Evolutionary conservation across 169 alveolate species (phyloP), one percentile per base, ranked within the genome.

Genomic region (Eimeria acervulina): DNA sequence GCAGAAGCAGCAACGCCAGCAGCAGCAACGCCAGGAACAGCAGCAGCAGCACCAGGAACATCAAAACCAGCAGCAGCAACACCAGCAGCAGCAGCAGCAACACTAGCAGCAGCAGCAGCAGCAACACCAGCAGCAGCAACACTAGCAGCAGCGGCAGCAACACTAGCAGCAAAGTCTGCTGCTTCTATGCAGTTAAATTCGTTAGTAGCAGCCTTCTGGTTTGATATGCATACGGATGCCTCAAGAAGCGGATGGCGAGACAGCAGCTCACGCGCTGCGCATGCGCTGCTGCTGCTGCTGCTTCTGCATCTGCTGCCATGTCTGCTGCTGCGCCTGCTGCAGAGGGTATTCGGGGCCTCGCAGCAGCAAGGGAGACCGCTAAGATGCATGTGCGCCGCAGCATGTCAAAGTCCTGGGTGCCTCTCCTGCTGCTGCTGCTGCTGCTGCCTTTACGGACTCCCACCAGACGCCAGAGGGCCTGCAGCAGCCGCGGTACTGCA

Each of bases 401-500:
- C 85, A 74, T 31, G 40, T 74, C 85, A 21, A 74, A 74, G 85
- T 74, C 55, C 40, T 44, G 38, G 23, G 52, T 3, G 85, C 47
- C 47, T 74, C 85, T 68, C 15, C 81, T 36, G 2, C 85, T 74
- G 40, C 59, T 51, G 59, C 59, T 51, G 15, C 59, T 51, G 59
- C 59, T 51, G 40, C 8, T 40, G 47, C 85, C 52, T 51, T 51
- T 51, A 17, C 15, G 59, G 15, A 10, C 7, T 17, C 40, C 40
- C 85, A 74, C 47, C 47, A 74, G 40, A 0, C 21, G 85, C 47
- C 40, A 44, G 23, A 74, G 85, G 6, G 85, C 51, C 40, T n/a
- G 38, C 40, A 74, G 8, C 28, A 74, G 85, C 85, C 85, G 38
- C 40, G 85, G 85, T 44, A 74, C 85, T 74, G 85, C 85, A 36